A percentile compares a stretch with the other conserved stretches of the same genome.
Evolutionary conservation across 306 rosid species (phyloP).

Genomic region (Gillenia trifoliata): DNA sequence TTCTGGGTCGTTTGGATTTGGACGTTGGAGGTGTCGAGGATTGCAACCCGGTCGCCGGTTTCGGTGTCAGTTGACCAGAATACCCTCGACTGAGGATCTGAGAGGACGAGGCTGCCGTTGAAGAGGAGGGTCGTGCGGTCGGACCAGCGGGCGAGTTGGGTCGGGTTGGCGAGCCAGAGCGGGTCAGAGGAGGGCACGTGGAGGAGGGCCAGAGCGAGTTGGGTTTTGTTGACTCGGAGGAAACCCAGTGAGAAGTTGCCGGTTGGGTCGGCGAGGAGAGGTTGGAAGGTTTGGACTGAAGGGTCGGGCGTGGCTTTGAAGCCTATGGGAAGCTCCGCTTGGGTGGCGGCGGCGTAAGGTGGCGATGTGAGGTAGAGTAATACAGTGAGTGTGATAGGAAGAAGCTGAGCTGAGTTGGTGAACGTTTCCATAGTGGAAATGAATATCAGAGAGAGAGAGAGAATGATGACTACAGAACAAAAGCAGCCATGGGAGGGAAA

Average conservation of each 20-base stretch:
- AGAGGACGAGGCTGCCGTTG: conserved; percentile 64
- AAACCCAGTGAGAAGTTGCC: conserved; percentile 74
- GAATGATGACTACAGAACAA: neutral
- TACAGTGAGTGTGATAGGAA: conserved; percentile 4
- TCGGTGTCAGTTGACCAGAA: conserved; percentile 63
- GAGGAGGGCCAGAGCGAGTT: conserved; percentile 54
- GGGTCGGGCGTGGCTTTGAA: conserved; percentile 49
- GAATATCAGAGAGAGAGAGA: neutral
- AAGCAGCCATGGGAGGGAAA: neutral
- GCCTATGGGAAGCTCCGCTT: conserved; percentile 38
- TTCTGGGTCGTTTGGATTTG: conserved; percentile 25
- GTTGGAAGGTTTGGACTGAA: conserved; percentile 47
- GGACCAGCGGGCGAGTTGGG: conserved; percentile 43
- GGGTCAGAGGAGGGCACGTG: conserved; percentile 62
- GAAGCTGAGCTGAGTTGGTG: conserved; percentile 8
- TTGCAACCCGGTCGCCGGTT: conserved; percentile 36
- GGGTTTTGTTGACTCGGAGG: conserved; percentile 50
- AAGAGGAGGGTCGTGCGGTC: conserved; percentile 48
- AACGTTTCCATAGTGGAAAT: conserved; percentile 32
- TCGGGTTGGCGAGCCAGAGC: conserved; percentile 64
- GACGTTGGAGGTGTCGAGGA: conserved; percentile 66
- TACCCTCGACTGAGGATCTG: conserved; percentile 31
- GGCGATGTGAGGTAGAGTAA: conserved; percentile 13
- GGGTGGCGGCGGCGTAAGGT: conserved; percentile 6
- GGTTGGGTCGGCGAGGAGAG: conserved; percentile 48